A percentile compares a stretch with the other conserved stretches of the same genome.
phyloP scores from a whole-genome alignment of 257 asterid species.

The Solanum piurae region DNA sequence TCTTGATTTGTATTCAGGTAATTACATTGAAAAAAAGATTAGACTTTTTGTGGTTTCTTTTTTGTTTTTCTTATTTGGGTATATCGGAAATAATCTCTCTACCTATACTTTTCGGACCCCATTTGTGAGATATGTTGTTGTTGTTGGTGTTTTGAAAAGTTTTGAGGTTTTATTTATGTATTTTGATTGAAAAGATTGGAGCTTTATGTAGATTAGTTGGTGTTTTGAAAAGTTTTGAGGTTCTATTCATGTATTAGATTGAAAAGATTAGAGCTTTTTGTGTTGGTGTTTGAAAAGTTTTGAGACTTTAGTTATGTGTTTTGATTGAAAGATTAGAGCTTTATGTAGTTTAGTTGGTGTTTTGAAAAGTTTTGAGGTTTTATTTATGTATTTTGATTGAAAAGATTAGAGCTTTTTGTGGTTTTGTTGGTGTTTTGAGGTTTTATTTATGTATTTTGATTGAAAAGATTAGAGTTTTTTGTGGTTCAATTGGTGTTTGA shows the following conservation, averaged over 20 bases:
- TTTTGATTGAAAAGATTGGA: not conserved
- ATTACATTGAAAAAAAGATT: not conserved
- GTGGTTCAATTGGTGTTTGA: not conserved
- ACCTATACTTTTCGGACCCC: too few species aligned
- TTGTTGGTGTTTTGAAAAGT: not conserved
- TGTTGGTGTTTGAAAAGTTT: not conserved
- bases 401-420: not conserved
- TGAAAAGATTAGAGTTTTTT: not conserved
- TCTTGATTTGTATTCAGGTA: not conserved
- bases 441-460: not conserved
- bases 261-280: not conserved
- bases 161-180: not conserved
- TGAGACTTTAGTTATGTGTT: not conserved
- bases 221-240: not conserved
- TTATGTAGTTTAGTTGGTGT: not conserved
- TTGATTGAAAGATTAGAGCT: too few species aligned
- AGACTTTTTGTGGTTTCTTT: not conserved
- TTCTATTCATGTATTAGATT: not conserved
- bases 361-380: not conserved
- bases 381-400: not conserved
- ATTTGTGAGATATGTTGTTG: not conserved
- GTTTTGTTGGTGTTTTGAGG: not conserved
- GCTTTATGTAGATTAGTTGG: not conserved
- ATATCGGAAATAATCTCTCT: too few species aligned
- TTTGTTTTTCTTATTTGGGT: too few species aligned